Percentiles rank a stretch among this genome's conserved stretches.
Evolutionary conservation across 2,329 filamentous ascomycete genomes (phyloP).

Genomic region (Calonectria pteridis): DNA sequence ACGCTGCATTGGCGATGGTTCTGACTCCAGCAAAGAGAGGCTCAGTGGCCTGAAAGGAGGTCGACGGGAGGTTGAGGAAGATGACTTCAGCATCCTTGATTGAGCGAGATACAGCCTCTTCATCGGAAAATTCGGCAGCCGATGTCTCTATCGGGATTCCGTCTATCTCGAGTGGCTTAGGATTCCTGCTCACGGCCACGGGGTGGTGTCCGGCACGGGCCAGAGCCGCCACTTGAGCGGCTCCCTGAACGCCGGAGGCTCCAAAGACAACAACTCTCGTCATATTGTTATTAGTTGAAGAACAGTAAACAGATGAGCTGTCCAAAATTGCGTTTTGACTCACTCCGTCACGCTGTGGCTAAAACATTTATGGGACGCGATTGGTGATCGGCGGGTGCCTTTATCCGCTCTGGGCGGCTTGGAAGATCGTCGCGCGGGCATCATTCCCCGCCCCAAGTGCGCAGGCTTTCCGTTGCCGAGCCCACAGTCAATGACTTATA

Average conservation of each 20-base stretch:
- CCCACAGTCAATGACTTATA: background rate
- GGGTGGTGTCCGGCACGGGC: constrained; percentile 2
- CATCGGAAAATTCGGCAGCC: background rate
- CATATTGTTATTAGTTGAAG: background rate
- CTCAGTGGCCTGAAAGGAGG: background rate
- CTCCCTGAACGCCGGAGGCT: background rate
- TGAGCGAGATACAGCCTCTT: background rate
- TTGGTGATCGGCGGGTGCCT: background rate
- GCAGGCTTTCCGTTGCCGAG: background rate
- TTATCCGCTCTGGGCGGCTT: background rate
- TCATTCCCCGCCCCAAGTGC: background rate
- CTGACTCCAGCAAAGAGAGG: background rate
- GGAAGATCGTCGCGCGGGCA: background rate
- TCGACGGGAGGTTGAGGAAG: background rate
- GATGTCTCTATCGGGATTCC: background rate
- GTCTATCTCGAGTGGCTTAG: background rate
- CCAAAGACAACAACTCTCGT: background rate
- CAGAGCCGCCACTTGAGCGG: background rate
- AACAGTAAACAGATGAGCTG: too few species aligned
- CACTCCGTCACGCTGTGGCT: background rate
- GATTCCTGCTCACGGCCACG: background rate
- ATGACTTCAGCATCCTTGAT: background rate
- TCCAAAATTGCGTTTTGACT: background rate
- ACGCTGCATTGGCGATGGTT: background rate
- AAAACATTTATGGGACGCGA: background rate